A percentile compares a stretch with the other conserved stretches of the same genome.
These are phyloP conservation scores for Trichoderma koningii DNA, from an alignment of 2,329 filamentous ascomycete species.

Conservation along the genomic window DNA sequence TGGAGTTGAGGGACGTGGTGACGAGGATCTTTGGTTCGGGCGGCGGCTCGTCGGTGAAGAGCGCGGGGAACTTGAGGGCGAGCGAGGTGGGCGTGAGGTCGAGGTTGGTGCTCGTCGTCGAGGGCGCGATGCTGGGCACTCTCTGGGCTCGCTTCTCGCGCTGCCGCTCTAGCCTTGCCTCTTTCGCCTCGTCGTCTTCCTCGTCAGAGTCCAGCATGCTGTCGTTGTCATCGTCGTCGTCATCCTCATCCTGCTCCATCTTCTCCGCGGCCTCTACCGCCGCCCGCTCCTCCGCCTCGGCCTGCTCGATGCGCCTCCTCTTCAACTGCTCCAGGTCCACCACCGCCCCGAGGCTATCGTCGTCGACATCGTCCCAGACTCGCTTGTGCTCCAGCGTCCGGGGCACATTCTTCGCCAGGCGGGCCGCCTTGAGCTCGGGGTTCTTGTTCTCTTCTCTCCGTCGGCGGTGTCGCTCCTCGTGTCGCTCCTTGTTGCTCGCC, in stretches of 20 bases:
- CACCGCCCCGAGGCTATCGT: constrained; percentile 57
- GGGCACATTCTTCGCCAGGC: constrained; percentile 77
- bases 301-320: constrained; percentile 57
- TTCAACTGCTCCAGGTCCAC: constrained; percentile 64
- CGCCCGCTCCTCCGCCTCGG: constrained; percentile 53
- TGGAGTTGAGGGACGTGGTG: constrained; percentile 87
- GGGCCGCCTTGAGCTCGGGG: constrained; percentile 70
- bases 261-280: constrained; percentile 47
- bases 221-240: constrained; percentile 62
- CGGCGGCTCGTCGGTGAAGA: constrained; percentile 62
- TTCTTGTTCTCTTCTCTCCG: constrained; percentile 86
- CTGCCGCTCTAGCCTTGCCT: constrained; percentile 46
- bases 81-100: constrained; percentile 64
- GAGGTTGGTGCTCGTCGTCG: constrained; percentile 64
- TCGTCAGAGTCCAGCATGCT: constrained; percentile 71
- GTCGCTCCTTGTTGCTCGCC: constrained; percentile 69
- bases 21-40: constrained; percentile 81
- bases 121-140: constrained; percentile 57
- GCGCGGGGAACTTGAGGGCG: constrained; percentile 61
- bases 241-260: constrained; percentile 51
- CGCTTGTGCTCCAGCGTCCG: constrained; percentile 83
- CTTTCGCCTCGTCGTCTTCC: constrained; percentile 53
- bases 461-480: constrained; percentile 73
- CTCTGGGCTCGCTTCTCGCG: constrained; percentile 49
- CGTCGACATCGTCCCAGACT: constrained; percentile 79